Evolutionary conservation across 1,284 basidiomycete genomes (phyloP).

Genomic region (Quambalaria eucalypti): DNA sequence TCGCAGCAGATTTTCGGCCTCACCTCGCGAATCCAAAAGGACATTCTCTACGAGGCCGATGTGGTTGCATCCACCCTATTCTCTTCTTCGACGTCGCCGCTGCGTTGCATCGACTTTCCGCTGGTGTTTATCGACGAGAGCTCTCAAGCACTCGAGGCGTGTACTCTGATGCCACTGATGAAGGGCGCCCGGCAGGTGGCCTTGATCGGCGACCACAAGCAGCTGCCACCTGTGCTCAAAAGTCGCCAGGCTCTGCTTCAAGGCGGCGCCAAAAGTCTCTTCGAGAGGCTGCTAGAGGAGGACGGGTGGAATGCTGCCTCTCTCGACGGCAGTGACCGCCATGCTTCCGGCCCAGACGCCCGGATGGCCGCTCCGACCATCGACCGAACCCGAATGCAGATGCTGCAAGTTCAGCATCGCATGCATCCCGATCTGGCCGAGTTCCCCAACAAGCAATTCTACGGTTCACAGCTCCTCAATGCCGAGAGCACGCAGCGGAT

Average conservation of each 20-base stretch:
- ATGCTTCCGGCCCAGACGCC: background rate
- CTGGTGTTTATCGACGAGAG: constrained; percentile 90
- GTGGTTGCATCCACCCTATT: constrained; percentile 48
- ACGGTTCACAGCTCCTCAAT: constrained; percentile 61
- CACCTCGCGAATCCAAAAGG: constrained; percentile 40
- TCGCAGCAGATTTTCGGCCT: constrained; percentile 24
- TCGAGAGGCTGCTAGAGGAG: constrained; percentile 73
- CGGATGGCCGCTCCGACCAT: constrained; percentile 59
- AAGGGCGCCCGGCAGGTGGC: constrained; percentile 63
- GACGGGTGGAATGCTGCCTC: constrained; percentile 51
- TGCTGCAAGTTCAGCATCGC: constrained; percentile 85
- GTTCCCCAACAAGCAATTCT: constrained; percentile 78
- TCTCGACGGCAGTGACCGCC: background rate
- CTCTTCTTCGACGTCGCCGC: constrained; percentile 19
- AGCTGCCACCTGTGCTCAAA: constrained; percentile 80
- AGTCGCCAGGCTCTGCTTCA: constrained; percentile 51
- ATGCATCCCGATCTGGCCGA: constrained; percentile 84
- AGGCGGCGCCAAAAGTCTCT: constrained; percentile 72
- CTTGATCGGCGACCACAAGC: constrained; percentile 91
- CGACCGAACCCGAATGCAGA: constrained; percentile 46
- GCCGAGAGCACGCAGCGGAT: constrained; percentile 51
- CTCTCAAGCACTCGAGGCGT: constrained; percentile 85
- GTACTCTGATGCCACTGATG: constrained; percentile 49
- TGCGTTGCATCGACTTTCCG: constrained; percentile 67
- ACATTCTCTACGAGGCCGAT: constrained; percentile 46